Conservation (phyloP, 176 grass and related monocot genomes). For the Pharus latifolius region DNA sequence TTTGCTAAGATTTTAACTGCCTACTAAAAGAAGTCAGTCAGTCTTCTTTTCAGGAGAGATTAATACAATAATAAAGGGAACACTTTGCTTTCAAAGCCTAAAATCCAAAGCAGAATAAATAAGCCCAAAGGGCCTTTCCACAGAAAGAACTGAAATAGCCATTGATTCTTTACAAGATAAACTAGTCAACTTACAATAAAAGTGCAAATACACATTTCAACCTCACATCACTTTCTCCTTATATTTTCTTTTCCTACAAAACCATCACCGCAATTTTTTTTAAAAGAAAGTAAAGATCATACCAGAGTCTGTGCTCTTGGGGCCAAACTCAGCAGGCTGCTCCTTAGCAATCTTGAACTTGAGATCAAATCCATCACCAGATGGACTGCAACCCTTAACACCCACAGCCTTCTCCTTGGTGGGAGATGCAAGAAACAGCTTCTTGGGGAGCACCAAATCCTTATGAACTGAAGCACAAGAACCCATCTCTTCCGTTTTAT, state of each 20-base stretch:
- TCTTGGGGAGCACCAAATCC: conserved; percentile 33
- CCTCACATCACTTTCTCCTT: neutral
- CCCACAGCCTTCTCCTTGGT: conserved; percentile 31
- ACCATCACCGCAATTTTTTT: no score
- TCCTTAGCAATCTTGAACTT: conserved; percentile 17
- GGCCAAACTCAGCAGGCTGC: conserved; percentile 3
- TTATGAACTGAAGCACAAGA: conserved; percentile 69
- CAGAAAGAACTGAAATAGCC: conserved; percentile 8
- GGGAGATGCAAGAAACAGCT: conserved; percentile 44
- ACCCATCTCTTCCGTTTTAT: conserved; percentile 48
- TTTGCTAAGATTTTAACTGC: neutral
- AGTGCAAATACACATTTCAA: neutral
- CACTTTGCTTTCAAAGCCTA: neutral
- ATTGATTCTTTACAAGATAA: conserved; percentile 6
- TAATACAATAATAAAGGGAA: neutral
- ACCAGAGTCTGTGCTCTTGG: conserved; percentile 52
- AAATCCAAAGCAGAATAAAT: neutral
- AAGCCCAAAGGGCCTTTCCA: conserved; percentile 12
- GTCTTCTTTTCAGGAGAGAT: conserved; percentile 1
- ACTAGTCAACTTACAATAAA: neutral
- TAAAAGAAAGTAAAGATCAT: conserved; percentile 19
- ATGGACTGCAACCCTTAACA: conserved; percentile 27
- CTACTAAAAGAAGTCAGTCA: neutral
- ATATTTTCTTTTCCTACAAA: no score
- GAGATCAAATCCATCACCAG: conserved; percentile 26